A percentile compares a stretch with the other conserved stretches of the same genome.
Evolutionary conservation across 2,329 filamentous ascomycete genomes (phyloP).

Genomic region (Phaeosphaeria sp.): DNA sequence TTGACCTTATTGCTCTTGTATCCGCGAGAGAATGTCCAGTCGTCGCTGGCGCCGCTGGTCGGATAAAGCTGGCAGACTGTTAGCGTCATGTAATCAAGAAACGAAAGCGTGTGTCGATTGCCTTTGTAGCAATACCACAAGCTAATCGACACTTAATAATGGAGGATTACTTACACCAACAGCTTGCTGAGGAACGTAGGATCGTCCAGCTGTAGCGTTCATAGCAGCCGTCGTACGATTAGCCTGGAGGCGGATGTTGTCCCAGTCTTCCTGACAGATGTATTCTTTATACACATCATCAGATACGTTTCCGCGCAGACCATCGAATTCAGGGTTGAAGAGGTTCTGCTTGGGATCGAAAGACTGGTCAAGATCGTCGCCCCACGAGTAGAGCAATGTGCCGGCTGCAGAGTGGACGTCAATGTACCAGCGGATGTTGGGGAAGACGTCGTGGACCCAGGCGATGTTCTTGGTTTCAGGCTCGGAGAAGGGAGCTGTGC

Average conservation of each 20-base stretch:
- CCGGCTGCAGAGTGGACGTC: conserved; percentile 65
- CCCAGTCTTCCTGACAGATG: conserved; percentile 42
- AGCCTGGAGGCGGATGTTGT: conserved; percentile 40
- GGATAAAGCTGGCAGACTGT: too few species aligned
- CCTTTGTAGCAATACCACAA: too few species aligned
- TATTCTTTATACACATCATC: conserved; percentile 59
- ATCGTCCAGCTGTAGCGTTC: conserved; percentile 42
- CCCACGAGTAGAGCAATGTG: conserved; percentile 64
- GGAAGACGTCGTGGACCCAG: conserved; percentile 59
- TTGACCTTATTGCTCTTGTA: conserved; percentile 45
- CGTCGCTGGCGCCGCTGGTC: conserved; percentile 46
- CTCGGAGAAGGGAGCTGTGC: conserved; percentile 61
- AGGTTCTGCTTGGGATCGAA: conserved; percentile 58
- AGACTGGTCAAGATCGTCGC: conserved; percentile 61
- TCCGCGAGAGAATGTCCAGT: conserved; percentile 47
- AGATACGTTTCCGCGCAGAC: conserved; percentile 56
- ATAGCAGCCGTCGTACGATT: conserved; percentile 44
- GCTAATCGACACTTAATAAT: too few species aligned
- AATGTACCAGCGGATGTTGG: conserved; percentile 62
- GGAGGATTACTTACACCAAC: too few species aligned
- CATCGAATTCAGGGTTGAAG: conserved; percentile 59
- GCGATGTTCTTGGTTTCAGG: conserved; percentile 62
- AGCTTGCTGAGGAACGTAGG: conserved; percentile 41
- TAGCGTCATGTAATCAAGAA: too few species aligned
- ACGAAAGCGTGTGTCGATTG: too few species aligned